phyloP scores from a whole-genome alignment of 768 basidiomycete species.

The Kwoniella sp. region DNA sequence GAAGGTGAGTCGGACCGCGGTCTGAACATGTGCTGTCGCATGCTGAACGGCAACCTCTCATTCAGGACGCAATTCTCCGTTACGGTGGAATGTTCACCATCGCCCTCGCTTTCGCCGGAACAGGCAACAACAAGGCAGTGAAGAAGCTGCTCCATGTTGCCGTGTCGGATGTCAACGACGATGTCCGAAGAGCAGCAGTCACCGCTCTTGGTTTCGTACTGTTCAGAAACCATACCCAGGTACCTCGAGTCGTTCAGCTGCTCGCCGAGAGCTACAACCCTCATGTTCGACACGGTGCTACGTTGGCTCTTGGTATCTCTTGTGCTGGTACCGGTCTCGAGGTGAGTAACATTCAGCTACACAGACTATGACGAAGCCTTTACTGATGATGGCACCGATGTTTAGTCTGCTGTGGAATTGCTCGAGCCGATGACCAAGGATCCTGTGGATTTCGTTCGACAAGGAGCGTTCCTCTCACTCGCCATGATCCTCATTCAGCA shows the following conservation, averaged over 20 bases:
- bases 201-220: constrained; percentile 93
- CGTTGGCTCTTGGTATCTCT: constrained; percentile 91
- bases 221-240: constrained; percentile 94
- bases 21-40: constrained; percentile 14
- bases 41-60: constrained; percentile 4
- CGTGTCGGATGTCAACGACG: constrained; percentile 96
- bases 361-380: background rate
- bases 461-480: constrained; percentile 92
- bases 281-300: constrained; percentile 95
- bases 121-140: constrained; percentile 89
- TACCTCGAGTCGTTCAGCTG: constrained; percentile 94
- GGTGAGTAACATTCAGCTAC: constrained; percentile 59
- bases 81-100: constrained; percentile 98
- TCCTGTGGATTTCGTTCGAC: constrained; percentile 95
- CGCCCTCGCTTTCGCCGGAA: constrained; percentile 94
- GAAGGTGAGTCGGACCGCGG: constrained; percentile 71
- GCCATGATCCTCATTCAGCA: constrained; percentile 98
- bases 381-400: constrained; percentile 1
- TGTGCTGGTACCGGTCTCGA: constrained; percentile 96
- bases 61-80: constrained; percentile 96
- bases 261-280: constrained; percentile 98
- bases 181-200: constrained; percentile 94
- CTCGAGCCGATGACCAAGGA: constrained; percentile 98
- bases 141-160: constrained; percentile 91
- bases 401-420: constrained; percentile 92